A percentile compares a stretch with the other conserved stretches of the same genome.
These are phyloP conservation scores for Gastrolobium bilobum DNA, from an alignment of 306 rosid species.

Conservation along the genomic window DNA sequence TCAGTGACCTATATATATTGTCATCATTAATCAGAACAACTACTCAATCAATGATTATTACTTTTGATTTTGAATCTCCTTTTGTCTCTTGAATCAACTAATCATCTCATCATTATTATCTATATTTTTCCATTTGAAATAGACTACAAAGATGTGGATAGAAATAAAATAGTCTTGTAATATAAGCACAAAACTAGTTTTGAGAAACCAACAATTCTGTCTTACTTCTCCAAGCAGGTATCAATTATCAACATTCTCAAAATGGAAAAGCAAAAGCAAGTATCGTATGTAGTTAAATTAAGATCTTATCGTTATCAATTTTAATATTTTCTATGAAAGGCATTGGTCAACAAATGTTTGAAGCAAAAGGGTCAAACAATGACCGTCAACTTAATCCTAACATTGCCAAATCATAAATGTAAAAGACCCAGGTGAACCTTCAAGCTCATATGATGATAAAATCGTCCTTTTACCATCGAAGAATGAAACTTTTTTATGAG, in stretches of 20 bases:
- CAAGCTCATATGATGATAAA: background rate
- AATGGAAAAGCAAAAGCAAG: background rate
- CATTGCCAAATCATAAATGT: background rate
- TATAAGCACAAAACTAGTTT: background rate
- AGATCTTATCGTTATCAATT: background rate
- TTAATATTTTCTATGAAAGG: background rate
- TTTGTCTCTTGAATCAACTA: background rate
- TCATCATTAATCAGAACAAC: background rate
- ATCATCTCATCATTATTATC: background rate
- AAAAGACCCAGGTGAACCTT: background rate
- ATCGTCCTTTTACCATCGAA: background rate
- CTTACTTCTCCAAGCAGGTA: background rate
- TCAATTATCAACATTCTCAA: background rate
- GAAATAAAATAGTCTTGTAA: background rate
- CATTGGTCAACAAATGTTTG: background rate
- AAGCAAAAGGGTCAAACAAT: slow-evolving; percentile 11
- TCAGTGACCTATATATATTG: background rate
- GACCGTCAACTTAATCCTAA: background rate
- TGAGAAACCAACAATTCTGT: background rate
- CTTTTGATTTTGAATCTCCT: background rate
- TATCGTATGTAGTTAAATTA: background rate
- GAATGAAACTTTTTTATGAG: background rate
- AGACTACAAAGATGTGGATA: background rate
- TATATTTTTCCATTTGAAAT: background rate
- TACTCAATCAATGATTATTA: background rate